Evolutionary conservation across 208 protist genomes (phyloP).

Genomic region (Wallacemonas collosoma): DNA sequence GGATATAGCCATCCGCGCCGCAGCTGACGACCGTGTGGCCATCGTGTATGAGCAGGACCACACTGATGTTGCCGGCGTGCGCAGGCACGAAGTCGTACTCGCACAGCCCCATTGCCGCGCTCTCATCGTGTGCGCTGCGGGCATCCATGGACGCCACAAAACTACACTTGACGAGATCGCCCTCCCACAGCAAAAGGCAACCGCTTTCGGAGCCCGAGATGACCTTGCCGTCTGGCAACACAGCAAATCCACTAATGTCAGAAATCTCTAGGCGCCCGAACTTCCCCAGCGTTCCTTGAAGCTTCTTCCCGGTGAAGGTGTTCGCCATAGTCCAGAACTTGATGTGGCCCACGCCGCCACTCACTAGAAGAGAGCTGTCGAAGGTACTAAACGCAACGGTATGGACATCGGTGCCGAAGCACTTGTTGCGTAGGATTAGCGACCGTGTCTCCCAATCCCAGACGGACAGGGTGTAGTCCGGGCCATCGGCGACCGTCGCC

Average conservation of each 20-base stretch:
- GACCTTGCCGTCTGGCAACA: constrained; percentile 95
- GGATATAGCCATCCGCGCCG: constrained; percentile 95
- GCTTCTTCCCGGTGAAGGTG: constrained; percentile 98
- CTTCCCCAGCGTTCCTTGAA: constrained; percentile 97
- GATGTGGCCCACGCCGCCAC: constrained; percentile 95
- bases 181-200: constrained; percentile 97
- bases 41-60: constrained; percentile 82
- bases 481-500: constrained; percentile 93
- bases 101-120: constrained; percentile 27
- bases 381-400: constrained; percentile 93
- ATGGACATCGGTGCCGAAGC: constrained; percentile 95
- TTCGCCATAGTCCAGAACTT: constrained; percentile 98
- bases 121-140: constrained; percentile 11
- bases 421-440: constrained; percentile 95
- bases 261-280: constrained; percentile 98
- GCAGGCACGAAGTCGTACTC: constrained; percentile 49
- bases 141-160: constrained; percentile 63
- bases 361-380: constrained; percentile 92
- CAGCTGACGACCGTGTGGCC: constrained; percentile 87
- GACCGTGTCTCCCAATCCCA: constrained; percentile 94
- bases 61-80: constrained; percentile 91
- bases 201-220: constrained; percentile 95
- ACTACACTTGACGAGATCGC: constrained; percentile 94
- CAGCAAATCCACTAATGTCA: constrained; percentile 93
- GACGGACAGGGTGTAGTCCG: constrained; percentile 96